These are phyloP conservation scores for Cladosporium sp. DNA, from an alignment of 2,329 filamentous ascomycete species.

Conservation along the genomic window DNA sequence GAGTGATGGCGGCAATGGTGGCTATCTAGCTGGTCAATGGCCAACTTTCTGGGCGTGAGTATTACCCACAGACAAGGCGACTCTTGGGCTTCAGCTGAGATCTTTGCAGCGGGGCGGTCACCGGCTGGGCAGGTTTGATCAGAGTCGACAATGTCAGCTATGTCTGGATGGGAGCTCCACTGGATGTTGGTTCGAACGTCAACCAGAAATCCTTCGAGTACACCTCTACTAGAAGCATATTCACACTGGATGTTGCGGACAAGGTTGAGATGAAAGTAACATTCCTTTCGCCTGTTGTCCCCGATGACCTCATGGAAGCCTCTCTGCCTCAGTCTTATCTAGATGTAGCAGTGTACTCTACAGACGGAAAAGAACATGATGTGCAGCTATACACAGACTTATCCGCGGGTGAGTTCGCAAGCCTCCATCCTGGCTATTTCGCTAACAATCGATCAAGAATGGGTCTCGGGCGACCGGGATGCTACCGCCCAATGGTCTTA, in stretches of 20 bases:
- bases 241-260: slow-evolving; percentile 63
- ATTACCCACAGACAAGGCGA: neutral
- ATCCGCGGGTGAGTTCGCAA: slow-evolving; percentile 50
- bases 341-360: slow-evolving; percentile 60
- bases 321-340: slow-evolving; percentile 72
- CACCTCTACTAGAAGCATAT: slow-evolving; percentile 70
- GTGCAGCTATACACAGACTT: slow-evolving; percentile 74
- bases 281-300: slow-evolving; percentile 70
- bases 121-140: slow-evolving; percentile 68
- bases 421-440: neutral
- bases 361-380: slow-evolving; percentile 62
- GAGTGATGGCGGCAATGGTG: slow-evolving; percentile 61
- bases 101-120: slow-evolving; percentile 46
- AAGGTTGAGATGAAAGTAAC: slow-evolving; percentile 65
- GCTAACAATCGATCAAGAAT: slow-evolving; percentile 55
- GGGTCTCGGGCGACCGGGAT: slow-evolving; percentile 62
- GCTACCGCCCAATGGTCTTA: slow-evolving; percentile 63
- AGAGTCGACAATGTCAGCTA: slow-evolving; percentile 64
- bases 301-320: slow-evolving; percentile 64
- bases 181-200: slow-evolving; percentile 46
- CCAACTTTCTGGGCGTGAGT: slow-evolving; percentile 57
- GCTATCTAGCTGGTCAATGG: slow-evolving; percentile 68
- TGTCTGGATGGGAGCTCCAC: slow-evolving; percentile 65
- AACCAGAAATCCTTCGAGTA: slow-evolving; percentile 67
- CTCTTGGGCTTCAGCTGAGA: neutral